A percentile compares a stretch with the other conserved stretches of the same genome.
phyloP scores from a whole-genome alignment of 208 protist genomes.

The Wallacemonas sp. region DNA sequence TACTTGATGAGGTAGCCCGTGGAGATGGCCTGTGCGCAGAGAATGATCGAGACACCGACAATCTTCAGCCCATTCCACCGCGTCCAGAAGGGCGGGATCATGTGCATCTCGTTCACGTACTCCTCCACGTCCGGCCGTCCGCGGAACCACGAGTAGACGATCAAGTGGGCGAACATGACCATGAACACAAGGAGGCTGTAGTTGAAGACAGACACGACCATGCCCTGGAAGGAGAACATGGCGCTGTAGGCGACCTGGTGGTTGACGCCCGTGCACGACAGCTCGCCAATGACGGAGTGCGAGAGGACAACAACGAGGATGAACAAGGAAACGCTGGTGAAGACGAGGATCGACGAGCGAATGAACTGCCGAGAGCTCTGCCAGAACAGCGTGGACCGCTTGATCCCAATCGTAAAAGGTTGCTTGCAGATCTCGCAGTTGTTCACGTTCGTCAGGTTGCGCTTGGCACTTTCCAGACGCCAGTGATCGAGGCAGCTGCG shows the following conservation, averaged over 20 bases:
- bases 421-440: constrained; percentile 81
- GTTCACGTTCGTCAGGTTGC: constrained; percentile 67
- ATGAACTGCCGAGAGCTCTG: constrained; percentile 50
- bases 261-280: constrained; percentile 58
- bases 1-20: constrained; percentile 64
- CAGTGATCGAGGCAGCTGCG: constrained; percentile 76
- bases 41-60: constrained; percentile 29
- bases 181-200: constrained; percentile 50
- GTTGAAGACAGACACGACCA: constrained; percentile 54
- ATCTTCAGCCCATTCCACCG: constrained; percentile 36
- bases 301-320: constrained; percentile 31
- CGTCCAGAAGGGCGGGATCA: constrained; percentile 66
- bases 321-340: constrained; percentile 35
- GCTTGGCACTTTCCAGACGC: constrained; percentile 72
- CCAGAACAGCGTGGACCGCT: constrained; percentile 42
- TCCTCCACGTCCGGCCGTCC: constrained; percentile 43
- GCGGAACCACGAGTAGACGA: constrained; percentile 74
- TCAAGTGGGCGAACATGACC: constrained; percentile 40
- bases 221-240: constrained; percentile 58
- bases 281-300: constrained; percentile 45
- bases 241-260: constrained; percentile 59
- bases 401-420: constrained; percentile 59
- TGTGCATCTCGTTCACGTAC: constrained; percentile 51
- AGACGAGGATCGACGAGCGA: constrained; percentile 31
- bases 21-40: constrained; percentile 53